phyloP scores from a whole-genome alignment of 2,329 filamentous ascomycete genomes.

The Neonectria punicea region DNA sequence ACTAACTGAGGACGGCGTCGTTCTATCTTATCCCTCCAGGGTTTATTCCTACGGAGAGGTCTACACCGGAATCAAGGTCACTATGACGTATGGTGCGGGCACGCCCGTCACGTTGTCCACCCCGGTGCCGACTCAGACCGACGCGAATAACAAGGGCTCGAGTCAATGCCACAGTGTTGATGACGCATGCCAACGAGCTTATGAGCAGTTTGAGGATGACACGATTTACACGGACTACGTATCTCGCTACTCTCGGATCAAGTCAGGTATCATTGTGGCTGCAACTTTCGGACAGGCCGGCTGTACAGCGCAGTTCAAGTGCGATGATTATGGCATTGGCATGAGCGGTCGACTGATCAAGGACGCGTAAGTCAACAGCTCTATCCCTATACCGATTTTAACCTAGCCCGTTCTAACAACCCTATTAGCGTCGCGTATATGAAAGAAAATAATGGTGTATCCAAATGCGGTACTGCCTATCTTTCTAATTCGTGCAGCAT shows the following conservation, averaged over 20 bases:
- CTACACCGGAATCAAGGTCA: neutral
- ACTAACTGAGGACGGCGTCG: slow-evolving; percentile 17
- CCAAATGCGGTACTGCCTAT: slow-evolving; percentile 31
- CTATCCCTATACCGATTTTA: neutral
- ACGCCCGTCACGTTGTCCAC: slow-evolving; percentile 5
- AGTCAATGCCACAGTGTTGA: slow-evolving; percentile 7
- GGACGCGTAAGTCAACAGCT: slow-evolving; percentile 11
- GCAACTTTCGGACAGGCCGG: slow-evolving; percentile 6
- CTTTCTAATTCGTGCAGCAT: slow-evolving; percentile 28
- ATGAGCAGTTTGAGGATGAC: slow-evolving; percentile 12
- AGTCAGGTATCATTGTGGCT: slow-evolving; percentile 5
- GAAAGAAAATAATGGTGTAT: slow-evolving; percentile 28
- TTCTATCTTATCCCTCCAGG: slow-evolving; percentile 21
- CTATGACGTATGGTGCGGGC: neutral
- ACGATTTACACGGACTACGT: slow-evolving; percentile 7
- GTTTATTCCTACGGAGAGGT: neutral
- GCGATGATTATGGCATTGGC: slow-evolving; percentile 17
- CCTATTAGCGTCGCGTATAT: slow-evolving; percentile 4
- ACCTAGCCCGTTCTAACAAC: neutral
- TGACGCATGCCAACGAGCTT: slow-evolving; percentile 6
- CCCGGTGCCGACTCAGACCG: slow-evolving; percentile 12
- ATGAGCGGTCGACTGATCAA: slow-evolving; percentile 12
- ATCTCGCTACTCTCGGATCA: neutral
- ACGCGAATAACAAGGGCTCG: slow-evolving; percentile 5
- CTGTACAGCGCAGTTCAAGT: slow-evolving; percentile 9